Base-by-base conservation (phyloP, 495 filamentous ascomycete genomes). In the Penicillium ochrochloron region DNA sequence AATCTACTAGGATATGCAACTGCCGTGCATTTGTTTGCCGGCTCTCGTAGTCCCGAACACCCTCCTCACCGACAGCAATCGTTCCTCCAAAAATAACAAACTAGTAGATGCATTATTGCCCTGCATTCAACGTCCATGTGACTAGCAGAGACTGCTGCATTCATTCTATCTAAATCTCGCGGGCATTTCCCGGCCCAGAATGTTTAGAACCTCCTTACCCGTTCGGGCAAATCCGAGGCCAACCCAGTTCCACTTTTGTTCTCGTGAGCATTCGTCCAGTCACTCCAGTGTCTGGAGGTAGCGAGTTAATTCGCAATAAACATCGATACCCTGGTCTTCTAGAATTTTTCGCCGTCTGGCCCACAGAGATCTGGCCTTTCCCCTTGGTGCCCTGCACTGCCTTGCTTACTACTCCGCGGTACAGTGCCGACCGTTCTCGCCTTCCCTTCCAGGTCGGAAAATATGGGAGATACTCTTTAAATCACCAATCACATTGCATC, bases 201-300 rank as follows among this genome's bases (percentile, higher is more conserved):
- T 12, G 19, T 10, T 48, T 23, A 23, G 29, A 27, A 29, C 27
- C 23, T 27, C 33, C 63, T 71, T 73, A 52, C 68, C 59, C 37
- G 35, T 63, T 71, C 48, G 42, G 71, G 71, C 46, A 61, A 71
- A 62, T 61, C 67, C 67, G 67, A 69, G 53, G 31, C 17, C 44
- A 34, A 1, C 31, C 29, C 12, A 53, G 31, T 39, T 35, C 66
- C 29, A 37, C 54, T 19, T 19, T 61, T 46, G 61, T 46, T 61
- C 70, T 42, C 57, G 60, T 70, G 67, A 68, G 34, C 53, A 64
- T n/a, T 29, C 9, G n/a, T 12, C 17, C 2, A 25, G 10, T 48
- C 9, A 25, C 44, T 12, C 17, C 2, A 25, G 10, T 48, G 19
- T 48, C 44, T 2, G 44, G 3, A 12, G 21, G 19, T 48, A 48